Percentiles rank a stretch among this genome's conserved stretches.
phyloP scores from a whole-genome alignment of 768 basidiomycete genomes.

The Ephemerocybe angulata region DNA sequence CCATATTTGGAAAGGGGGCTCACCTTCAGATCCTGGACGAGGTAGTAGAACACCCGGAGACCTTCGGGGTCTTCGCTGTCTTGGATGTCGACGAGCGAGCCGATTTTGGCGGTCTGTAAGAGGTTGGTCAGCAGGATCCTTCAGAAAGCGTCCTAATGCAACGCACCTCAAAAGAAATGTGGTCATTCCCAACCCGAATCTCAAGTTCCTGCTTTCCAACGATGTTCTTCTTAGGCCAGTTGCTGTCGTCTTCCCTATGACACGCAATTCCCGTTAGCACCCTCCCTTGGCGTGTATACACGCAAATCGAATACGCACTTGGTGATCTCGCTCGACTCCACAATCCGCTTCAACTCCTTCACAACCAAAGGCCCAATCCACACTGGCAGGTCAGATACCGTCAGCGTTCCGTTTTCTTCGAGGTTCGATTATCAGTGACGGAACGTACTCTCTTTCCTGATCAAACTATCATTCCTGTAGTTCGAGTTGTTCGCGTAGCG shows the following conservation, averaged over 20 bases:
- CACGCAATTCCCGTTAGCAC: neutral
- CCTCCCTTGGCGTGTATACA: neutral
- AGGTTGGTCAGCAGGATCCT: neutral
- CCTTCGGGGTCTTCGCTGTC: conserved; percentile 98
- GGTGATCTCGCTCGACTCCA: conserved; percentile 89
- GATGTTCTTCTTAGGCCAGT: conserved; percentile 99
- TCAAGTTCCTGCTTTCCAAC: conserved; percentile 98
- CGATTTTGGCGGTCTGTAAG: conserved; percentile 92
- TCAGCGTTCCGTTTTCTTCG: neutral
- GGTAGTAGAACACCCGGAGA: conserved; percentile 95
- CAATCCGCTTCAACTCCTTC: conserved; percentile 91
- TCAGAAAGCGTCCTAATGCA: neutral
- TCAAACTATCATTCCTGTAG: conserved; percentile 95
- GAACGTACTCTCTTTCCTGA: conserved; percentile 98
- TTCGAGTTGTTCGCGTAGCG: conserved; percentile 99
- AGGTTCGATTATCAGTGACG: neutral
- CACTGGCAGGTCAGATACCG: conserved; percentile 49
- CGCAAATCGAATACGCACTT: conserved; percentile 53
- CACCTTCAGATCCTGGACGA: conserved; percentile 96
- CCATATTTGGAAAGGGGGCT: conserved; percentile 18
- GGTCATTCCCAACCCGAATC: conserved; percentile 89
- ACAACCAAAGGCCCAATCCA: conserved; percentile 90
- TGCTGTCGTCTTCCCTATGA: conserved; percentile 90
- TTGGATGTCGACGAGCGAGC: conserved; percentile 92
- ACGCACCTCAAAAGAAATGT: conserved; percentile 93